Evolutionary conservation across 2,329 filamentous ascomycete genomes (phyloP), one percentile per base, ranked within the genome.

Genomic region (Claviceps pazoutovae): DNA sequence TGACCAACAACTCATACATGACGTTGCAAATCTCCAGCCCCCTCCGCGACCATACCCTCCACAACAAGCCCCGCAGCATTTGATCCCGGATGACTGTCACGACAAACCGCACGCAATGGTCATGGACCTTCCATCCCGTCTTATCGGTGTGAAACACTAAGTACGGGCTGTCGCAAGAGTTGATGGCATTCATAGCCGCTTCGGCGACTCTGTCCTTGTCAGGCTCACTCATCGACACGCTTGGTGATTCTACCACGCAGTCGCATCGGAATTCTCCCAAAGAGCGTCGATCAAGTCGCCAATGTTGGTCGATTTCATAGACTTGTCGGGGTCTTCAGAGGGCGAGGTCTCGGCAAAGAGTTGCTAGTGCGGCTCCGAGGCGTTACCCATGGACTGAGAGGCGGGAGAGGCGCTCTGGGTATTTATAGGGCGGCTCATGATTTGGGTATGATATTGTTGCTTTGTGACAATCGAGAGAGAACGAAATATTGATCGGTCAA

Each of bases 41-140:
- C 17, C 52, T 58, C 54, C 63, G 64, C 23, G 5, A 26, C 23
- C 23, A 26, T 51, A 45, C 48, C 23, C 50, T 51, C 21, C 56
- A 57, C 67, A 66, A 69, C 54, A 65, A 37, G 36, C 58, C 56
- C 50, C 59, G 60, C 46, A 69, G 57, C 55, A 65, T 57, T 50
- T 66, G 68, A 56, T 70, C 66, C 34, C 52, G 51, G n/a, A 68
- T 54, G 41, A 68, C 60, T 23, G 63, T 64, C 45, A 60, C 61
- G 41, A 71, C 64, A 61, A 71, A 71, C 39, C 68, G 66, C 43
- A 68, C 59, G 46, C 66, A 56, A 54, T 71, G 67, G 53, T 71
- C 68, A 49, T 68, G 62, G 43, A 55, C 47, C 19, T 61, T 61
- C 68, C 67, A 70, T 21, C 52, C 59, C 3, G 53, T 53, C 63